Conservation (phyloP, 2,329 filamentous ascomycete genomes). For the Clarireedia monteithiana region DNA sequence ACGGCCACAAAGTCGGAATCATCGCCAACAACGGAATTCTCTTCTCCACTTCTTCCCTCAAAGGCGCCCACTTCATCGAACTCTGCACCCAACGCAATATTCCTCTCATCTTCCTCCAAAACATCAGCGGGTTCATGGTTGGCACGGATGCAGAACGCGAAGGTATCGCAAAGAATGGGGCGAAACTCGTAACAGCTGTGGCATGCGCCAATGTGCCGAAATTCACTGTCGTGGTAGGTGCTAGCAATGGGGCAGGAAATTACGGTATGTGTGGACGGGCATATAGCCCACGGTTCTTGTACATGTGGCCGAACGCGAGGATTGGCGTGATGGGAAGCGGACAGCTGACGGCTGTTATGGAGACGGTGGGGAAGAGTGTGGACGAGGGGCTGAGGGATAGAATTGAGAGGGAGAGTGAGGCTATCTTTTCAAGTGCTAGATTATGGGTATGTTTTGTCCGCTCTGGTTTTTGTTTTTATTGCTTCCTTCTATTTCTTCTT, state of each 20-base stretch:
- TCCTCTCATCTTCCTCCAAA: conserved; percentile 88
- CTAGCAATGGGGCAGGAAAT: conserved; percentile 88
- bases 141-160: conserved; percentile 85
- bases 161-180: conserved; percentile 95
- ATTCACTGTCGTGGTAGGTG: conserved; percentile 93
- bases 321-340: conserved; percentile 95
- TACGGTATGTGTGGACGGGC: conserved; percentile 98
- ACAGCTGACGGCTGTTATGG: conserved; percentile 89
- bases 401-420: conserved; percentile 55
- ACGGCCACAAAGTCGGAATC: conserved; percentile 86
- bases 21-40: conserved; percentile 95
- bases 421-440: conserved; percentile 78
- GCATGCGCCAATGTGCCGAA: conserved; percentile 93
- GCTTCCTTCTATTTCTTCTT: background rate
- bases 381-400: background rate
- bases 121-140: conserved; percentile 98
- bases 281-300: conserved; percentile 84
- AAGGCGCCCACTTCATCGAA: conserved; percentile 95
- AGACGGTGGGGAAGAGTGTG: conserved; percentile 69
- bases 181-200: conserved; percentile 92
- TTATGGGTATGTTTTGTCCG: conserved; percentile 56
- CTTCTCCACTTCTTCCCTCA: conserved; percentile 80
- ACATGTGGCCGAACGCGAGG: conserved; percentile 97
- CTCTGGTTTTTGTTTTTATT: background rate
- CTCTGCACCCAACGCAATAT: conserved; percentile 85